These are phyloP conservation scores for Fomitopsis serialis DNA, from an alignment of 768 basidiomycete species.

Conservation along the genomic window DNA sequence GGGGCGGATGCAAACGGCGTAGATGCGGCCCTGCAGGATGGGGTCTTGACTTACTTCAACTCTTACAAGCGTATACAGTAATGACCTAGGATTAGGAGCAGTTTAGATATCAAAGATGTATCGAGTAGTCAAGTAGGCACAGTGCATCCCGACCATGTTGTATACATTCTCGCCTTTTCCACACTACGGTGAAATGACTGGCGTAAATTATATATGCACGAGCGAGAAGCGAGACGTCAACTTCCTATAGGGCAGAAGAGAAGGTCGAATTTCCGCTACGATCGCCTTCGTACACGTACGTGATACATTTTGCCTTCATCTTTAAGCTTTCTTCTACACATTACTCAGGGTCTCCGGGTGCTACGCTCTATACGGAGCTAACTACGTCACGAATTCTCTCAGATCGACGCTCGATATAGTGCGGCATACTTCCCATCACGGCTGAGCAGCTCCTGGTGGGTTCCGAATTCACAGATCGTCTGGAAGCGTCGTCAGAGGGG, in stretches of 20 bases:
- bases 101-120: background rate
- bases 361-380: background rate
- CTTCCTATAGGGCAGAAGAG: no score
- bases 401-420: conserved; percentile 66
- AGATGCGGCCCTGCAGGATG: conserved; percentile 65
- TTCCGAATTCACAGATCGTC: conserved; percentile 75
- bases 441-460: conserved; percentile 59
- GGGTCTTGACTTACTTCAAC: conserved; percentile 64
- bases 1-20: conserved; percentile 39
- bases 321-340: background rate
- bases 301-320: no score
- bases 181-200: no score
- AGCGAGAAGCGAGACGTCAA: no score
- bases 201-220: no score
- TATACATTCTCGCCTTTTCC: background rate
- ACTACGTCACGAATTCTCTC: conserved; percentile 11
- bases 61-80: conserved; percentile 36
- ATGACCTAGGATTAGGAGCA: background rate
- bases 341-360: background rate
- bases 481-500: conserved; percentile 22
- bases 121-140: background rate
- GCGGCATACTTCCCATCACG: conserved; percentile 62
- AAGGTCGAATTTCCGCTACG: no score
- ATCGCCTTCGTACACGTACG: no score
- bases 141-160: background rate